Evolutionary conservation across 345 rosid genomes (phyloP).

Genomic region (Laguncularia racemosa): DNA sequence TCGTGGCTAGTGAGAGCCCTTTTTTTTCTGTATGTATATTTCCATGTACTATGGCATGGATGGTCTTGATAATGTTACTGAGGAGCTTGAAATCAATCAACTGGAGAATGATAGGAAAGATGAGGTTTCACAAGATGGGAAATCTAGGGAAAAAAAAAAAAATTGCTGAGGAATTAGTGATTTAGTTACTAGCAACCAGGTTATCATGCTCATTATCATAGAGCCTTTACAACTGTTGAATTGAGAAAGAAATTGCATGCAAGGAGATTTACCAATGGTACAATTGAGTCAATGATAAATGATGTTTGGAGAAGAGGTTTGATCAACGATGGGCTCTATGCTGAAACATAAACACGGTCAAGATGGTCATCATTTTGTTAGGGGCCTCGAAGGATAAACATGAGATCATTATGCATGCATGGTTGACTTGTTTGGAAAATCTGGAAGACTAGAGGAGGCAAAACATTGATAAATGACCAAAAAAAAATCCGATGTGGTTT

Average conservation of each 20-base stretch:
- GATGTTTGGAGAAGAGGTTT: conserved; percentile 58
- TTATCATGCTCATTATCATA: conserved; percentile 17
- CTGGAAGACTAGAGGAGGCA: no score
- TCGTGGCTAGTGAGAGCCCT: no score
- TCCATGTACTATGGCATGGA: conserved; percentile 2
- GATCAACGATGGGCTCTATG: conserved; percentile 70
- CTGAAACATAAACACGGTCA: conserved; percentile 65
- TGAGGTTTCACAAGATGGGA: conserved; percentile 17
- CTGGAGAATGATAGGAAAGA: conserved; percentile 10
- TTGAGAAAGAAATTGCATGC: conserved; percentile 63
- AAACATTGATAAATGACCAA: no score
- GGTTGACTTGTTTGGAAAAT: no score
- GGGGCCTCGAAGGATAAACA: conserved; percentile 89
- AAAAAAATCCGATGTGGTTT: no score
- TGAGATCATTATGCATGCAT: no score
- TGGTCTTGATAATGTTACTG: conserved; percentile 23
- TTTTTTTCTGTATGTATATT: no score
- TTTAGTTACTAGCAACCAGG: conserved; percentile 61
- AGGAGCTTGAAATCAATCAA: conserved; percentile 24
- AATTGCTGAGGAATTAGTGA: conserved; percentile 55
- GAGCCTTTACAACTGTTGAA: conserved; percentile 65
- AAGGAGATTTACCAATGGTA: conserved; percentile 45
- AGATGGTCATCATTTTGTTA: conserved; percentile 81
- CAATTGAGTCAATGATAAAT: conserved; percentile 39
- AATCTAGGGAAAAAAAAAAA: conserved; percentile 24